Evolutionary conservation across 306 rosid species (phyloP).

Genomic region (Canavalia ensiformis): DNA sequence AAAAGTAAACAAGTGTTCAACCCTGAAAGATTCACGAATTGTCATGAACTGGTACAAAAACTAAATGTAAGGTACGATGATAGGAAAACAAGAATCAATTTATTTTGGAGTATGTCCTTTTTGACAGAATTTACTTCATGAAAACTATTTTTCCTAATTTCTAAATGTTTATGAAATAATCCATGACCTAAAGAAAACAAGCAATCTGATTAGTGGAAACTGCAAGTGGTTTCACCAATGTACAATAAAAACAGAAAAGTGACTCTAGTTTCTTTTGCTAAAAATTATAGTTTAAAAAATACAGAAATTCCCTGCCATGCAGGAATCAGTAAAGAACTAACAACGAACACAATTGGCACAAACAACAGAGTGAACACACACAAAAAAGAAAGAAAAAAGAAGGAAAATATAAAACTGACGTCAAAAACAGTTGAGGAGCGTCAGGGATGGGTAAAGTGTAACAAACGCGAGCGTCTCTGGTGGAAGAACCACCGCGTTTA

Average conservation of each 20-base stretch:
- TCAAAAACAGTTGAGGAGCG: constrained; percentile 67
- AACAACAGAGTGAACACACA: constrained; percentile 2
- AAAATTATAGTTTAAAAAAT: background rate
- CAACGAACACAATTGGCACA: background rate
- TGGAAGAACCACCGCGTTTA: constrained; percentile 36
- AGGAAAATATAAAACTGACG: constrained; percentile 54
- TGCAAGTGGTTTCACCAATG: background rate
- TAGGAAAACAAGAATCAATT: constrained; percentile 16
- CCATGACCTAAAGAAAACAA: background rate
- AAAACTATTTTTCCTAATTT: constrained; percentile 19
- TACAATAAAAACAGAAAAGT: background rate
- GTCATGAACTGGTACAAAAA: constrained; percentile 16
- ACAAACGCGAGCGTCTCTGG: constrained; percentile 70
- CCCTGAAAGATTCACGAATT: constrained; percentile 14
- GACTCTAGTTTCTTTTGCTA: constrained; percentile 9
- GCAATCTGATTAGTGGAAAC: constrained; percentile 4
- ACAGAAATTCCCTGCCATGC: background rate
- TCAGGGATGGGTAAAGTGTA: constrained; percentile 72
- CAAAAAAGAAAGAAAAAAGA: background rate
- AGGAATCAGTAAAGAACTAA: background rate
- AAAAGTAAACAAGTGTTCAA: constrained; percentile 28
- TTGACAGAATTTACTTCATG: background rate
- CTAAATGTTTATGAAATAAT: background rate
- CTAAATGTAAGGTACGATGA: background rate
- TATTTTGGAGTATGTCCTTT: background rate